These are phyloP conservation scores for Isatis tinctoria DNA, from an alignment of 345 rosid species.

Conservation along the genomic window DNA sequence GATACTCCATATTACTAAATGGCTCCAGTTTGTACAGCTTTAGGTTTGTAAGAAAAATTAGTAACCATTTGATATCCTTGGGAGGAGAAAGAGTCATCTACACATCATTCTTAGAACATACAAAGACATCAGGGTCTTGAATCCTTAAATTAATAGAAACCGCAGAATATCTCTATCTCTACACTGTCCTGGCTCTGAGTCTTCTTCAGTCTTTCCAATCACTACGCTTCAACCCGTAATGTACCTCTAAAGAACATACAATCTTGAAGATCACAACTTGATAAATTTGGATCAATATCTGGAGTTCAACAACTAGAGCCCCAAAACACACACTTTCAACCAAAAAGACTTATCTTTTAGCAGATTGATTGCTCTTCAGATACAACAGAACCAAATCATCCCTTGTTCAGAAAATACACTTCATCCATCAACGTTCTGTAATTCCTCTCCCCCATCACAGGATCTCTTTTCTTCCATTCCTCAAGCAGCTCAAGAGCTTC, in stretches of 20 bases:
- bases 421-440: constrained; percentile 53
- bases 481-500: constrained; percentile 75
- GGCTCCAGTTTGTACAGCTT: too few species aligned
- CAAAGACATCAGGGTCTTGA: too few species aligned
- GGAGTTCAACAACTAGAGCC: background rate
- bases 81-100: too few species aligned
- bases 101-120: too few species aligned
- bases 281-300: background rate
- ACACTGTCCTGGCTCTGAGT: too few species aligned
- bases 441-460: constrained; percentile 63
- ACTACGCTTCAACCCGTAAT: too few species aligned
- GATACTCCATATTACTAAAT: too few species aligned
- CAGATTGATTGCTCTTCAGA: background rate
- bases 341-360: background rate
- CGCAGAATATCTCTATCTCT: too few species aligned
- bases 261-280: background rate
- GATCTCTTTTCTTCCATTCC: constrained; percentile 65
- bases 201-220: too few species aligned
- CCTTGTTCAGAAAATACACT: constrained; percentile 41
- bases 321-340: background rate
- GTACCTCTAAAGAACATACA: background rate
- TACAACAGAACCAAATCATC: constrained; percentile 24
- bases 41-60: too few species aligned
- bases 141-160: too few species aligned
- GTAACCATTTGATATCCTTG: too few species aligned